Conservation (phyloP, 2,329 filamentous ascomycete genomes). For the Blastomyces percursus region DNA sequence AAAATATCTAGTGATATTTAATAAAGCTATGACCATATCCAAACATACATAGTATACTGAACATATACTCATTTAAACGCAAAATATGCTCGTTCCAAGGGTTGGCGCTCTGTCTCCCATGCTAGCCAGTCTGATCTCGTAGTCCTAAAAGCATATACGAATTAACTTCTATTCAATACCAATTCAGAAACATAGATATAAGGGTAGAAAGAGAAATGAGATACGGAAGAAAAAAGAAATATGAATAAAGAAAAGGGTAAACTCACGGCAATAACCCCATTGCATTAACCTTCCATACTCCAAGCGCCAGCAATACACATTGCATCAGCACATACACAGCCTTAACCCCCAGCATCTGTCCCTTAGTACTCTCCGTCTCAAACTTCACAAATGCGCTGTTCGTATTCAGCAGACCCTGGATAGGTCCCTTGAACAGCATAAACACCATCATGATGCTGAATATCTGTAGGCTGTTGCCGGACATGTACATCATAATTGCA, state of each 20-base stretch:
- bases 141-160: conserved; percentile 42
- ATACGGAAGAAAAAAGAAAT: not conserved
- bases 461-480: conserved; percentile 93
- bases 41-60: not conserved
- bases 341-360: conserved; percentile 71
- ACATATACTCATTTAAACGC: conserved; percentile 37
- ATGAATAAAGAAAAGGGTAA: not conserved
- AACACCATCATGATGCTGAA: conserved; percentile 99
- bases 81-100: conserved; percentile 55
- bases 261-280: conserved; percentile 91
- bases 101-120: conserved; percentile 70
- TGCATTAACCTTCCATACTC: conserved; percentile 90
- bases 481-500: conserved; percentile 99
- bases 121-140: conserved; percentile 96
- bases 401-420: conserved; percentile 71
- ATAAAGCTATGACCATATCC: not conserved
- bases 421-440: conserved; percentile 95
- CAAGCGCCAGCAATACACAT: conserved; percentile 67
- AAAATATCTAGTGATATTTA: not conserved
- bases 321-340: conserved; percentile 80
- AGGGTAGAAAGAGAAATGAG: not conserved
- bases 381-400: conserved; percentile 85
- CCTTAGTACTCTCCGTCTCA: conserved; percentile 67
- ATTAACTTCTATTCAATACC: conserved; percentile 17
- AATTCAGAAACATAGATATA: not conserved